Base-by-base conservation (phyloP, 495 filamentous ascomycete genomes). In the Penicillium canescens region DNA sequence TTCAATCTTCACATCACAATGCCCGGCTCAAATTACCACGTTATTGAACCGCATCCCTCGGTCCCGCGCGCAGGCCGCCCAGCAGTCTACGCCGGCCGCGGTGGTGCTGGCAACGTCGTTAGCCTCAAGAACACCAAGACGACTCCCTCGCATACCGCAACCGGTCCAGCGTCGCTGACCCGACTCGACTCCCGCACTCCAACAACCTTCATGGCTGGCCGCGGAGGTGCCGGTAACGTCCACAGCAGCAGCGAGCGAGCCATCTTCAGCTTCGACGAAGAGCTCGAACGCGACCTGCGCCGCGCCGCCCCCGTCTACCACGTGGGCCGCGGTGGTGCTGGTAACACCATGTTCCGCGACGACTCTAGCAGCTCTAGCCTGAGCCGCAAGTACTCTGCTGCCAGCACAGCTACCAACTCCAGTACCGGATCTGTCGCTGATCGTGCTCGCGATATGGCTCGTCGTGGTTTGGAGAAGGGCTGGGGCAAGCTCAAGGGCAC, bases 191-290 rank as follows among this genome's bases (percentile, higher is more conserved):
- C 76, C 54, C 72, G 61, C 46, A 28, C 51, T 5, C 74, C 69
- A 2, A 46, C 61, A 40, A 75, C 77, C 62, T 95, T 87, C 83
- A 82, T 80, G 62, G 84, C 86, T 13, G 93, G 94, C 59, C 87
- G 93, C 33, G 94, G 94, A 43, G 94, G 94, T 31, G 91, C 87
- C 41, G 94, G 94, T 57, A 98, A 97, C 74, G 80, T 91, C 54
- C 87, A 89, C 76, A 74, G 76, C 55, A 73, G 79, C 56, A 67
- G 62, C 36, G 84, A 87, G 60, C 85, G 88, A 40, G 81, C 89
- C 56, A 84, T 90, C 61, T 88, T 96, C 77, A 87, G 82, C 54
- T 94, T 97, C 75, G 91, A 96, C 72, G 93, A 97, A 78, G 93
- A 97, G 68, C 84, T 93, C 53, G 81, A 87, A 60, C 82, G 86